Evolutionary conservation across 2,329 filamentous ascomycete genomes (phyloP).

Genomic region (Colletotrichum horii): DNA sequence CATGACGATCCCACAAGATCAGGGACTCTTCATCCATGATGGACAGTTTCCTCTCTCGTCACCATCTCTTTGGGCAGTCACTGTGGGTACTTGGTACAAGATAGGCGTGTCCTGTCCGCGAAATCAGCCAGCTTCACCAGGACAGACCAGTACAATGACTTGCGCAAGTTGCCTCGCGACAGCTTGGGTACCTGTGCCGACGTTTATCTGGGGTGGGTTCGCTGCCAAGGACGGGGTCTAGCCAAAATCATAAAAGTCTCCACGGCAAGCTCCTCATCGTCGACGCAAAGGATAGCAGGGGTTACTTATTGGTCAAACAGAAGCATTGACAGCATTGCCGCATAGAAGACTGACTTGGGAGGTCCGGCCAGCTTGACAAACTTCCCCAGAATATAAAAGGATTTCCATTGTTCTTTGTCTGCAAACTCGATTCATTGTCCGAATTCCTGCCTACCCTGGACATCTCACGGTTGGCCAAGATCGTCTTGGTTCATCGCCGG

Average conservation of each 20-base stretch:
- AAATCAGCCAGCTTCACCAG: neutral
- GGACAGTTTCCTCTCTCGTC: neutral
- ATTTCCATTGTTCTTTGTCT: neutral
- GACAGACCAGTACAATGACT: neutral
- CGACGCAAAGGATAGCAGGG: neutral
- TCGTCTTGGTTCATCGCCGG: neutral
- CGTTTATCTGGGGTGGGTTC: neutral
- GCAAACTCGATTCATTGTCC: neutral
- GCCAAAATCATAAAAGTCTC: neutral
- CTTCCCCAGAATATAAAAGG: neutral
- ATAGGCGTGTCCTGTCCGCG: neutral
- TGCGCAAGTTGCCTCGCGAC: neutral
- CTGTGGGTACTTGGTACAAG: neutral
- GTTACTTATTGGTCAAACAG: neutral
- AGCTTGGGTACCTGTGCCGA: neutral
- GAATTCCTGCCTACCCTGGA: neutral
- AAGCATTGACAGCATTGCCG: neutral
- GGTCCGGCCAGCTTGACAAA: neutral
- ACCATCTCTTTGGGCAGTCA: neutral
- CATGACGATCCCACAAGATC: neutral
- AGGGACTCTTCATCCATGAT: neutral
- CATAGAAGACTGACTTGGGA: neutral
- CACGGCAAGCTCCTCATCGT: neutral
- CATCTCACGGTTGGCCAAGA: neutral
- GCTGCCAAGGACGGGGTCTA: neutral